Base-by-base conservation (phyloP, 257 asterid genomes). In the Dorcoceras hygrometricum region DNA sequence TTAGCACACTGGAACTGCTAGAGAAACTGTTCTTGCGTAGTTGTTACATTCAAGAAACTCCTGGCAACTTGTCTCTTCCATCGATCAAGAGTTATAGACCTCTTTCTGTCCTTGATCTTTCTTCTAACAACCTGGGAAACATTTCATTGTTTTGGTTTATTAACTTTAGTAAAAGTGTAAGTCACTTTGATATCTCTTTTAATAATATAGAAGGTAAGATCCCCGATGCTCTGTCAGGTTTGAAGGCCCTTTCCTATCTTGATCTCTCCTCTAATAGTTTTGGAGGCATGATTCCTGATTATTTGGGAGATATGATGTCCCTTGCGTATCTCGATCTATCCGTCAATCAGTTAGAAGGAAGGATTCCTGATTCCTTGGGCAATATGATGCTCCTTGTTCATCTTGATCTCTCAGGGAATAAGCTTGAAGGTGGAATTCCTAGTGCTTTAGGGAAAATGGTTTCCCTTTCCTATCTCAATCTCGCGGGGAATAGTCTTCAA, bases 341-440 rank as follows among this genome's bases (percentile, higher is more conserved):
- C 19, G 1, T 0, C 4, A 69, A 51, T 25, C 14, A 55, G 14
- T 34, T 69, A 22, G 39, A 48, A 20, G 68, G 73, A 59, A 29
- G 4, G 43, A 69, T 69, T 48, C 73, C 67, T n/a, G 26, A 22
- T 46, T 19, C 54, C 20, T 69, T 69, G 24, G 73, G 73, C 16
- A 50, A 50, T 60, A 29, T 60, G 31, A 25, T 20, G 51, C 60
- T 66, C 23, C 53, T 69, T 48, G 61, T 48, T 59, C 34, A 48
- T 60, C 51, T 69, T 3, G 67, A 69, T 11, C 73, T 69, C 55
- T 50, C 73, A 5, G 36, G 26, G 36, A 69, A 69, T 60, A 48
- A 22, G 55, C 73, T 69, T 50, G 68, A 29, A 48, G 67, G 73
- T 27, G 25, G 20, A 20, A 34, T 69, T 27, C 73, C 73, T 20